A percentile compares a stretch with the other conserved stretches of the same genome.
These are phyloP conservation scores for Vigna reflexopilosa DNA, from an alignment of 306 rosid species.

Conservation along the genomic window DNA sequence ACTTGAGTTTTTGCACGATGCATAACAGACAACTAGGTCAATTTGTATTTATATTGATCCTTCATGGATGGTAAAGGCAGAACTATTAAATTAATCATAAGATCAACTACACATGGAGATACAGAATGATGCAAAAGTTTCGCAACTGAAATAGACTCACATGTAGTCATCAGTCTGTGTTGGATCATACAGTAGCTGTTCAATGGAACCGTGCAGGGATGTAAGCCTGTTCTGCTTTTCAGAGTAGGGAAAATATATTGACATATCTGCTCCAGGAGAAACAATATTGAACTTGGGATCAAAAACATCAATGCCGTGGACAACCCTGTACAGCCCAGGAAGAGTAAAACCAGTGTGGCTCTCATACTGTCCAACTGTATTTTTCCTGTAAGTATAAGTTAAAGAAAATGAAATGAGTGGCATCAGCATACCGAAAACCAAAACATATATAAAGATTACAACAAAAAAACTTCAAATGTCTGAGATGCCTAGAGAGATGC, in stretches of 20 bases:
- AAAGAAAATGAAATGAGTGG: slow-evolving; percentile 28
- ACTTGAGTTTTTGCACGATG: neutral
- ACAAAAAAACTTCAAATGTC: neutral
- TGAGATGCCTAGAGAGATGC: slow-evolving; percentile 10
- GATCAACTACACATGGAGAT: slow-evolving; percentile 2
- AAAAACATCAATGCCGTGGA: slow-evolving; percentile 94
- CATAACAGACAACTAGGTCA: slow-evolving; percentile 3
- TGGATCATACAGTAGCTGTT: slow-evolving; percentile 67
- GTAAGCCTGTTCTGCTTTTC: slow-evolving; percentile 82
- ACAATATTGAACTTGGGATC: slow-evolving; percentile 98
- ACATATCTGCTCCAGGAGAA: slow-evolving; percentile 96
- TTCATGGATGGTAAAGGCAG: slow-evolving; percentile 7
- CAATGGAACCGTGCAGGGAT: slow-evolving; percentile 78
- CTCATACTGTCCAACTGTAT: slow-evolving; percentile 95
- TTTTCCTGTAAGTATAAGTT: slow-evolving; percentile 64
- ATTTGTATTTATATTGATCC: neutral
- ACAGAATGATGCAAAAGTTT: neutral
- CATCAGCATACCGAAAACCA: neutral
- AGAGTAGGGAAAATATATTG: slow-evolving; percentile 85
- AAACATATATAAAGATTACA: neutral
- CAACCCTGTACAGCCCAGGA: slow-evolving; percentile 91
- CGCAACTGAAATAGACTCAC: slow-evolving; percentile 59
- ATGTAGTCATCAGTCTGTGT: slow-evolving; percentile 71
- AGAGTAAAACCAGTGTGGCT: slow-evolving; percentile 90
- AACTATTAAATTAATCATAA: slow-evolving; percentile 32